Evolutionary conservation across 2,329 filamentous ascomycete species (phyloP).

Genomic region (Alternaria panax): DNA sequence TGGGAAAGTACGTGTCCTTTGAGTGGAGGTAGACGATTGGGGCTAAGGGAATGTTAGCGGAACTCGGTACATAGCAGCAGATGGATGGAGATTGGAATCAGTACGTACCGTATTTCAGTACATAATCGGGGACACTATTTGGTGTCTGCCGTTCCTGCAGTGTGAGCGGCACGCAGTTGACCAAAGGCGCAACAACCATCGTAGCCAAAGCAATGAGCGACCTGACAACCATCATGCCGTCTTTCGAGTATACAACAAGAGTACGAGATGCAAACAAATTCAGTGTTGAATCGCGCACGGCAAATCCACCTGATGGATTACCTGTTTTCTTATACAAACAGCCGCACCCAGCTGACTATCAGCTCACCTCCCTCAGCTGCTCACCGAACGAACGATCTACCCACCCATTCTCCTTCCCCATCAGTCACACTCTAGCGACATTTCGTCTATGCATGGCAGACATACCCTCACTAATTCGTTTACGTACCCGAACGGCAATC

Average conservation of each 20-base stretch:
- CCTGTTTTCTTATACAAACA: conserved; percentile 6
- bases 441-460: conserved; percentile 5
- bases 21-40: conserved; percentile 56
- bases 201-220: conserved; percentile 16
- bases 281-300: neutral
- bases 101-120: conserved; percentile 49
- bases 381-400: neutral
- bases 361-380: neutral
- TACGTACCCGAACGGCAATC: neutral
- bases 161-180: conserved; percentile 26
- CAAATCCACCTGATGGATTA: neutral
- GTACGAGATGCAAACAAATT: neutral
- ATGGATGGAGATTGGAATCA: neutral
- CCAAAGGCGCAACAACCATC: conserved; percentile 22
- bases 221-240: conserved; percentile 20
- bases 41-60: conserved; percentile 38
- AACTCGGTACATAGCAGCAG: neutral
- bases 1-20: conserved; percentile 53
- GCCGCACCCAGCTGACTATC: conserved; percentile 9
- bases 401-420: conserved; percentile 1
- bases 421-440: conserved; percentile 3
- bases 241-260: conserved; percentile 1
- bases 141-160: conserved; percentile 31
- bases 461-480: conserved; percentile 3
- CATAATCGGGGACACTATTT: conserved; percentile 45